A percentile compares a stretch with the other conserved stretches of the same genome.
phyloP scores from a whole-genome alignment of 1,139 yeast genomes.

The Candida neerlandica region DNA sequence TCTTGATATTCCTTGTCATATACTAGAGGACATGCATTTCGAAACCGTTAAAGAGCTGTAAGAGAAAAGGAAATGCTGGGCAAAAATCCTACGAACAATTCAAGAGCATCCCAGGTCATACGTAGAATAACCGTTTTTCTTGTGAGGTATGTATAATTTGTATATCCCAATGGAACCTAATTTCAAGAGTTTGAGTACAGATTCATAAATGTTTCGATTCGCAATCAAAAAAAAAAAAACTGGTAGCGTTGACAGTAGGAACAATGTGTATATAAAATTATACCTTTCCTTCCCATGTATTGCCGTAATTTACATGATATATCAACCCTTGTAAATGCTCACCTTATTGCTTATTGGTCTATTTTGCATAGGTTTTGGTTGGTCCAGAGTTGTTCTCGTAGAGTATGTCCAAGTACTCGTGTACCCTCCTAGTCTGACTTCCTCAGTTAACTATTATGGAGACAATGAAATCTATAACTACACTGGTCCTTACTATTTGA shows the following conservation, averaged over 20 bases:
- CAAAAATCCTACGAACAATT: conserved; percentile 38
- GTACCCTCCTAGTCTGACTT: not conserved
- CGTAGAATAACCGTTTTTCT: not conserved
- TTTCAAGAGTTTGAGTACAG: not conserved
- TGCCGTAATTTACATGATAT: too few relatives aligned
- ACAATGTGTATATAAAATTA: too few relatives aligned
- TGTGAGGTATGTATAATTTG: too few relatives aligned
- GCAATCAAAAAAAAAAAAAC: not conserved
- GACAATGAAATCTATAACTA: conserved; percentile 13
- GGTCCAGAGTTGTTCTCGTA: conserved; percentile 1
- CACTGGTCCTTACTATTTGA: conserved; percentile 18
- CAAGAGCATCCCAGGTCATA: conserved; percentile 27
- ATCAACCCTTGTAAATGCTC: not conserved
- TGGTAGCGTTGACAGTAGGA: not conserved
- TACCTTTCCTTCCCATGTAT: too few relatives aligned
- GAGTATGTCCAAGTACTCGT: conserved; percentile 4
- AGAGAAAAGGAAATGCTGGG: conserved; percentile 51
- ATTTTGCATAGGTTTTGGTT: not conserved
- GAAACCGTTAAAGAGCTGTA: conserved; percentile 52
- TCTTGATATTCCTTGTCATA: too few relatives aligned
- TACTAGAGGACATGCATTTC: conserved; percentile 28
- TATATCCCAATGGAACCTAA: too few relatives aligned
- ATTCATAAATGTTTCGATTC: not conserved
- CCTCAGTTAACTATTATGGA: too few relatives aligned
- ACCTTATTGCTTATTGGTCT: not conserved